Evolutionary conservation across 176 grass and related monocot genomes (phyloP).

Genomic region (Oryza australiensis): DNA sequence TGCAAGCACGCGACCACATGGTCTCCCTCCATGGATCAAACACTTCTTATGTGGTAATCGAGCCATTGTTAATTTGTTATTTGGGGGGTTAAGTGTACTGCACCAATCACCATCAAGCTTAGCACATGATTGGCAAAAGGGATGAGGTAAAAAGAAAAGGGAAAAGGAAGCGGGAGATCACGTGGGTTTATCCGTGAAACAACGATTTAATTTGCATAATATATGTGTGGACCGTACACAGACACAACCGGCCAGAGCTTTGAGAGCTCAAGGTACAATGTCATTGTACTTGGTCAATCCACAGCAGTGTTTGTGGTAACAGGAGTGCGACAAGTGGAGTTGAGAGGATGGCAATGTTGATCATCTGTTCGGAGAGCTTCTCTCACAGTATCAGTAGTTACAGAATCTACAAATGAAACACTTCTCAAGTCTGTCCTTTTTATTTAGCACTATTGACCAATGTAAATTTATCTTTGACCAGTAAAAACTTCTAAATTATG

Average conservation of each 20-base stretch:
- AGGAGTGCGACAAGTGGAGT: not conserved
- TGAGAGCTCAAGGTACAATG: not conserved
- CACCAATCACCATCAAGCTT: not conserved
- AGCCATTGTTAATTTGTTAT: not conserved
- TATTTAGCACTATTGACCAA: too few relatives aligned
- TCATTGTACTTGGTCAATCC: not conserved
- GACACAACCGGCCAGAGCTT: not conserved
- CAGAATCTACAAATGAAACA: too few relatives aligned
- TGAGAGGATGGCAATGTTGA: not conserved
- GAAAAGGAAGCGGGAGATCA: not conserved
- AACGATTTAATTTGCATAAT: not conserved
- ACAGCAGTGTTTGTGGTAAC: not conserved
- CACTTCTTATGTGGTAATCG: not conserved
- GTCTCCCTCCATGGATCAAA: not conserved
- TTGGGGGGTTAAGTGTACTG: not conserved
- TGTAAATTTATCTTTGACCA: too few relatives aligned
- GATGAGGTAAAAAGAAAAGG: not conserved
- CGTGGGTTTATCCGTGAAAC: constrained; percentile 13
- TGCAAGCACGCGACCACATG: not conserved
- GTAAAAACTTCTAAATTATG: too few relatives aligned
- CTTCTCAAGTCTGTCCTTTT: too few relatives aligned
- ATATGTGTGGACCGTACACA: not conserved
- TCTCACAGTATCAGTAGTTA: too few relatives aligned
- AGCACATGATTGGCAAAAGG: constrained; percentile 13
- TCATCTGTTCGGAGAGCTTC: too few relatives aligned